A percentile compares a stretch with the other conserved stretches of the same genome.
Conservation (phyloP, 2,329 filamentous ascomycete species). For the Alternaria dauci region DNA sequence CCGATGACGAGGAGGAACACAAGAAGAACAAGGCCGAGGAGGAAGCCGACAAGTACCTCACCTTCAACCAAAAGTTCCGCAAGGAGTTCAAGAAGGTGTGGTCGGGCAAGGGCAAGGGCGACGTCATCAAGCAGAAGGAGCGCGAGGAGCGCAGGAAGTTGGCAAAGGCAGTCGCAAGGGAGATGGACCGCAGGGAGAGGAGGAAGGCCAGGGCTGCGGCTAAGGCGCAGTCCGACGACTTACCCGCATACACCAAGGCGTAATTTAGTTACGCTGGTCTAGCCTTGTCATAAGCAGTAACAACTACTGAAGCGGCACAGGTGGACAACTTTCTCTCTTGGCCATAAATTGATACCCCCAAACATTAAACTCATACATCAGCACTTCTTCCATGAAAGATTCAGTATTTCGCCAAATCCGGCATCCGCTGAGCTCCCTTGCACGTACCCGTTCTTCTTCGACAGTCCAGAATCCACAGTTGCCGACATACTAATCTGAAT, state of each 20-base stretch:
- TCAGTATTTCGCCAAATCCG: conserved; percentile 31
- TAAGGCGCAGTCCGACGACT: conserved; percentile 26
- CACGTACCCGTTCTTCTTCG: conserved; percentile 22
- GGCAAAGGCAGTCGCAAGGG: conserved; percentile 43
- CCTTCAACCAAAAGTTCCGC: conserved; percentile 42
- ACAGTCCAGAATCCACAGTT: conserved; percentile 21
- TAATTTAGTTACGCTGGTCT: conserved; percentile 7
- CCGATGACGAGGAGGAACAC: conserved; percentile 42
- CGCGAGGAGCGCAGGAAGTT: conserved; percentile 44
- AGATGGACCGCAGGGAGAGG: conserved; percentile 38
- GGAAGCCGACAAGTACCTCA: conserved; percentile 35
- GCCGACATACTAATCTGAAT: conserved; percentile 36
- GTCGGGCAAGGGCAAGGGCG: conserved; percentile 37
- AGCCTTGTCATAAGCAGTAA: neutral
- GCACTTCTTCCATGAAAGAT: conserved; percentile 38
- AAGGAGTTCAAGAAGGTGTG: conserved; percentile 44
- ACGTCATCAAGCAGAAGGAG: conserved; percentile 41
- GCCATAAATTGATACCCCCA: conserved; percentile 13
- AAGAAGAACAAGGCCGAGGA: conserved; percentile 42
- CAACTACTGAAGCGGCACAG: neutral
- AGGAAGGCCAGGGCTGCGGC: conserved; percentile 34
- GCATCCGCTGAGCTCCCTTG: conserved; percentile 26
- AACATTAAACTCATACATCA: conserved; percentile 3
- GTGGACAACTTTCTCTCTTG: conserved; percentile 12
- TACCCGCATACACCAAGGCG: conserved; percentile 38